Evolutionary conservation across 495 filamentous ascomycete species (phyloP), one percentile per base, ranked within the genome.

Genomic region (Astrocystis sublimbata): DNA sequence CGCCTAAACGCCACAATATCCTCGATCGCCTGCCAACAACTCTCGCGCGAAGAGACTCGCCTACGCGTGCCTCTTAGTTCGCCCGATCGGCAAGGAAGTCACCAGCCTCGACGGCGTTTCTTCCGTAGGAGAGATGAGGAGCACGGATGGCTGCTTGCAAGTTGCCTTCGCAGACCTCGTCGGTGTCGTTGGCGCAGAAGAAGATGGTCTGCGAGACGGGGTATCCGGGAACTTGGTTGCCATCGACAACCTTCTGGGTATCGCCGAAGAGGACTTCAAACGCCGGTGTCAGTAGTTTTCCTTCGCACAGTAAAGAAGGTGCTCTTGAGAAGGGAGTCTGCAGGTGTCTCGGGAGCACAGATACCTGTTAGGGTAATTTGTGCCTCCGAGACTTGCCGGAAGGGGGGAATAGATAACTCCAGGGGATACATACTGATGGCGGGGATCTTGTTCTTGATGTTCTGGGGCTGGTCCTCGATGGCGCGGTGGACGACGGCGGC

Each of bases 261-360:
- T 81, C 75, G 9, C 80, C 80, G 50, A 80, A 81, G 1, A 78
- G 67, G 15, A 79, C 73, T n/a, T n/a, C n/a, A n/a, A n/a, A n/a
- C n/a, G n/a, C n/a, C n/a, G n/a, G n/a, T n/a, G n/a, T n/a, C n/a
- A n/a, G n/a, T n/a, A n/a, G n/a, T n/a, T n/a, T n/a, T n/a, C n/a
- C n/a, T n/a, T n/a, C n/a, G n/a, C n/a, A n/a, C n/a, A n/a, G n/a
- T n/a, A n/a, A n/a, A n/a, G n/a, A n/a, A n/a, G n/a, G n/a, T n/a
- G n/a, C n/a, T n/a, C n/a, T n/a, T n/a, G n/a, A n/a, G n/a, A n/a
- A n/a, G n/a, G n/a, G n/a, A n/a, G n/a, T n/a, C n/a, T n/a, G n/a
- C n/a, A n/a, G n/a, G n/a, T n/a, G n/a, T n/a, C n/a, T n/a, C n/a
- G n/a, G n/a, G n/a, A n/a, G n/a, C n/a, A n/a, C n/a, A n/a, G n/a